A percentile compares a stretch with the other conserved stretches of the same genome.
phyloP scores from a whole-genome alignment of 208 protist genomes.

The Wallacemonas sp. region DNA sequence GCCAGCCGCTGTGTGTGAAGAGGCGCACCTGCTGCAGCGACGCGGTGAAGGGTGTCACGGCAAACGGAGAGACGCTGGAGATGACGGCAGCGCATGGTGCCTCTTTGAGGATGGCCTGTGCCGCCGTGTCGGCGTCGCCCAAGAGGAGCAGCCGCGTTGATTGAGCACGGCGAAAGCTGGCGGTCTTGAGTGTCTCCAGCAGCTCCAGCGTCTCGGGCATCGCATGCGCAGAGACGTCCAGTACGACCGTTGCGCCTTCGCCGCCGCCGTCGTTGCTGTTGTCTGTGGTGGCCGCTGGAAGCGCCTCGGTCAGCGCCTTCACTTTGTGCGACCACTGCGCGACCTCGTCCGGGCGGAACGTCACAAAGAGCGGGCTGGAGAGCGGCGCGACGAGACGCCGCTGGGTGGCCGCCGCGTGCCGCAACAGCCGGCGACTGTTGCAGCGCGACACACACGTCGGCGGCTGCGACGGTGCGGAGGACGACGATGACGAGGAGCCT shows the following conservation, averaged over 20 bases:
- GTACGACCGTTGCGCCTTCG: constrained; percentile 37
- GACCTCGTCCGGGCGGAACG: constrained; percentile 23
- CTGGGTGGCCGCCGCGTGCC: constrained; percentile 21
- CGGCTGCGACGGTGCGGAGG: neutral
- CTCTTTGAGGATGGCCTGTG: constrained; percentile 20
- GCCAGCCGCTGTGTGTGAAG: constrained; percentile 44
- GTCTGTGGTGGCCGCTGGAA: constrained; percentile 1
- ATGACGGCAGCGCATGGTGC: constrained; percentile 55
- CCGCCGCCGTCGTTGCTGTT: constrained; percentile 5
- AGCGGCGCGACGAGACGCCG: constrained; percentile 23
- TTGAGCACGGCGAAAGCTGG: constrained; percentile 17
- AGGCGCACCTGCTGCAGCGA: constrained; percentile 69
- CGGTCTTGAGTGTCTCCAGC: constrained; percentile 25
- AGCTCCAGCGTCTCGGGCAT: constrained; percentile 41
- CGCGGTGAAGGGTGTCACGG: constrained; percentile 15
- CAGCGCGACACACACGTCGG: neutral
- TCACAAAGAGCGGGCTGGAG: constrained; percentile 27
- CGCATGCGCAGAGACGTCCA: constrained; percentile 52
- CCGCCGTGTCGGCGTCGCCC: constrained; percentile 36
- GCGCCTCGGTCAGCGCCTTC: constrained; percentile 17
- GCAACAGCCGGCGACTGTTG: constrained; percentile 11
- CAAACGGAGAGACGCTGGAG: constrained; percentile 40
- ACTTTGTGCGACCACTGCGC: constrained; percentile 13
- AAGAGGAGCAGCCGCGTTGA: constrained; percentile 47
- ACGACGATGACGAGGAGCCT: too few relatives aligned